Evolutionary conservation across 1,284 basidiomycete species (phyloP), one percentile per base, ranked within the genome.

Genomic region (Naganishia cerealis): DNA sequence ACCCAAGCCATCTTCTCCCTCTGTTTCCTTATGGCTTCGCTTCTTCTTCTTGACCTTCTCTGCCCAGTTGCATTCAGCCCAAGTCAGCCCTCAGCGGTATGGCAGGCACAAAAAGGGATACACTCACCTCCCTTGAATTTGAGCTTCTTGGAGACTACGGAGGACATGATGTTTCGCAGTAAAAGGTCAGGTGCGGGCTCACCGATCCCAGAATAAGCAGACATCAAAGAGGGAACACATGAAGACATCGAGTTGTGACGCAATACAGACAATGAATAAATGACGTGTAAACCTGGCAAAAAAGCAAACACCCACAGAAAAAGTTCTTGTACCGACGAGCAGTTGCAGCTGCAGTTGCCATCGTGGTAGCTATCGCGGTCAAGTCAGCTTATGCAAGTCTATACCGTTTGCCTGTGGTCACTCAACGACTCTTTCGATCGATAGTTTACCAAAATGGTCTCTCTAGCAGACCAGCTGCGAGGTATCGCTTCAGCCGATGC

Each of bases 391-490:
- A 50, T 50, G 9, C 8, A n/a, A 9, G 4, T n/a, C 46, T 24
- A 33, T 6, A 33, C 2, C 7, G 46, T 10, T 50, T 9, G 6
- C 46, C 13, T 24, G 46, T 18, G 10, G n/a, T 26, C 15, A n/a
- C 10, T 42, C 26, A 7, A 18, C 33, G 24, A 10, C 7, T 33
- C 43, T 48, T 43, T 16, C 15, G 21, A 36, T 48, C 9, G 24
- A 39, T 54, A 21, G 42, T 40, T 46, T 40, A 3, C 53, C 48
- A 63, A 39, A 42, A 63, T 63, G 61, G 61, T 54, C 26, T 89
- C 89, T 74, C 88, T 98, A 71, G 91, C 92, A 21, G 81, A 84
- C 18, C 94, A 97, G 81, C 85, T 98, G 38, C 88, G 90, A 48
- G 86, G 88, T 73, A 86, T 88, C 73, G 86, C 88, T 16, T 95